Conservation (phyloP, 1,284 basidiomycete genomes). For the Cronartium ribicola region DNA sequence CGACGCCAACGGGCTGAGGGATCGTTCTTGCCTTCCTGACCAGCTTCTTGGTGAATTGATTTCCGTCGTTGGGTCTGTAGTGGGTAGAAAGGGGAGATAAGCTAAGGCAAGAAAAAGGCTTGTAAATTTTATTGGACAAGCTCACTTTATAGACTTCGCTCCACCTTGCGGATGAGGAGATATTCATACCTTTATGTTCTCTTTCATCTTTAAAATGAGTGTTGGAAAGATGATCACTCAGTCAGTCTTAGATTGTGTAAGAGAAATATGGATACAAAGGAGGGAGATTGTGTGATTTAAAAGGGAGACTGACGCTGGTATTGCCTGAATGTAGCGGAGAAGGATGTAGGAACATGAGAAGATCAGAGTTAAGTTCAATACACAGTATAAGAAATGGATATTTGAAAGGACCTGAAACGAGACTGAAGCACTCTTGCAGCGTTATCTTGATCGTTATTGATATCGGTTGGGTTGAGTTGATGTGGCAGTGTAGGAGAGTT, state of each 20-base stretch:
- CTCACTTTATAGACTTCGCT: slow-evolving; percentile 45
- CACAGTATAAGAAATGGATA: neutral
- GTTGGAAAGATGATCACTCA: neutral
- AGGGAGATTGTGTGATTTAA: too few species aligned
- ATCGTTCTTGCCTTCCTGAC: neutral
- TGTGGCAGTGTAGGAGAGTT: neutral
- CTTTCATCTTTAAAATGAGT: slow-evolving; percentile 21
- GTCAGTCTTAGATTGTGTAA: neutral
- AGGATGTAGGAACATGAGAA: neutral
- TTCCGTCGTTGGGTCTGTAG: neutral
- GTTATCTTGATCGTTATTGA: neutral
- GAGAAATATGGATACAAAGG: neutral
- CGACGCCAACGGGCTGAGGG: slow-evolving; percentile 47
- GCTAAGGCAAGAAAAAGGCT: neutral
- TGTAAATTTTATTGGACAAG: neutral
- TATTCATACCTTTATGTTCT: slow-evolving; percentile 42
- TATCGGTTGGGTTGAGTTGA: neutral
- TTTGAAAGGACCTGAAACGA: slow-evolving; percentile 44
- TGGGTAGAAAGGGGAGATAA: neutral
- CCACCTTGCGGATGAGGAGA: slow-evolving; percentile 46
- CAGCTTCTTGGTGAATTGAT: slow-evolving; percentile 5
- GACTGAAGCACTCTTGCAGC: slow-evolving; percentile 44
- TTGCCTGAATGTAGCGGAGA: slow-evolving; percentile 10
- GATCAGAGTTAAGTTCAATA: slow-evolving; percentile 1
- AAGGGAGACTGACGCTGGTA: neutral